phyloP scores from a whole-genome alignment of 1,284 basidiomycete species.

The Hemileia vastatrix region DNA sequence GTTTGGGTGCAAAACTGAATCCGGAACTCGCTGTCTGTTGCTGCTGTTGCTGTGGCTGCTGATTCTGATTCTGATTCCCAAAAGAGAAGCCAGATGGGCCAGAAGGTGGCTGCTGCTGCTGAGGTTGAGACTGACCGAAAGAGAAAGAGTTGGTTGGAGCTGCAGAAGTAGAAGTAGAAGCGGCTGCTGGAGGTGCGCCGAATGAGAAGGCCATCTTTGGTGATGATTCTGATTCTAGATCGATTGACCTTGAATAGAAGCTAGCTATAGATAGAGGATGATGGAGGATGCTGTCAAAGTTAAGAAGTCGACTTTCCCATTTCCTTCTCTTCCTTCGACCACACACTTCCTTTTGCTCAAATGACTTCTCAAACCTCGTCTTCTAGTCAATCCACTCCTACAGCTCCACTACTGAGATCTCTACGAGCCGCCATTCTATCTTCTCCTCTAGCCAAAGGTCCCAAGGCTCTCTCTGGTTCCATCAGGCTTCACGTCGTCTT shows the following conservation, averaged over 20 bases:
- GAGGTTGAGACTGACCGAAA: constrained; percentile 2
- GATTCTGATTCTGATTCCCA: constrained; percentile 22
- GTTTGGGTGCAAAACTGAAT: not conserved
- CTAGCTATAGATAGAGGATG: too few species aligned
- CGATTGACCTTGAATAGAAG: too few species aligned
- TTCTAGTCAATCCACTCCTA: too few species aligned
- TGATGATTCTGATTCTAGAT: too few species aligned
- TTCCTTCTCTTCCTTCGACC: too few species aligned
- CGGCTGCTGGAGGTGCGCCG: constrained; percentile 28
- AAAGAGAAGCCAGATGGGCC: constrained; percentile 29
- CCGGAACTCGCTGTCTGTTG: constrained; percentile 18
- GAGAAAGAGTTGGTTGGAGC: constrained; percentile 21
- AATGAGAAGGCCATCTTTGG: constrained; percentile 35
- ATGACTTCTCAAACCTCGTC: too few species aligned
- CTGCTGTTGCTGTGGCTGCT: too few species aligned
- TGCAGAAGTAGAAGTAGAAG: constrained; percentile 9
- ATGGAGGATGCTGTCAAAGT: too few species aligned
- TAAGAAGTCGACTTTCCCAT: too few species aligned
- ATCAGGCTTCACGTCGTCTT: constrained; percentile 34
- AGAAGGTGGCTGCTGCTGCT: not conserved
- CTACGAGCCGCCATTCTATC: not conserved
- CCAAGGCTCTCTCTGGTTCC: not conserved
- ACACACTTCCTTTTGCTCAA: too few species aligned
- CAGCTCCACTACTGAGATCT: not conserved
- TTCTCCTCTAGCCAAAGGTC: not conserved